Conservation (phyloP, 257 asterid genomes). For the Lithospermum erythrorhizon region DNA sequence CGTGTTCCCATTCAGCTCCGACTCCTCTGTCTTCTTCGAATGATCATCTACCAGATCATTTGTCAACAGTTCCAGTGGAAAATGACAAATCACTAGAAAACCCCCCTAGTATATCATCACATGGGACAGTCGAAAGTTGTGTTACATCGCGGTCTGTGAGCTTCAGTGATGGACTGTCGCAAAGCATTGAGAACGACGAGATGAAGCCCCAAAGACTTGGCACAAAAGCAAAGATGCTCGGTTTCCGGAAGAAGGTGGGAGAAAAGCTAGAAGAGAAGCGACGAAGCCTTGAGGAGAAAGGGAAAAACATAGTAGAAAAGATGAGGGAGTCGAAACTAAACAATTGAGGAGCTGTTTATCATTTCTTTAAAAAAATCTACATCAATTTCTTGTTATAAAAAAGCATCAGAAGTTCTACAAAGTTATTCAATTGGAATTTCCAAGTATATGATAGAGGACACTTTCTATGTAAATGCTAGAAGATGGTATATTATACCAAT, state of each 20-base stretch:
- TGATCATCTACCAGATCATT: conserved; percentile 23
- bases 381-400: not conserved
- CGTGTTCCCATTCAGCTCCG: conserved; percentile 23
- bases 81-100: conserved; percentile 31
- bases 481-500: not conserved
- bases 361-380: not conserved
- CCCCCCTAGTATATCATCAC: conserved; percentile 19
- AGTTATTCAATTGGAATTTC: not conserved
- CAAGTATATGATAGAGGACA: not conserved
- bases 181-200: conserved; percentile 43
- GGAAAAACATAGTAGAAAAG: conserved; percentile 65
- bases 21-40: conserved; percentile 12
- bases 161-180: conserved; percentile 23
- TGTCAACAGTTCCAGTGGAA: conserved; percentile 28
- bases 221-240: conserved; percentile 61
- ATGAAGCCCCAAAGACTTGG: conserved; percentile 34
- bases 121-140: conserved; percentile 13
- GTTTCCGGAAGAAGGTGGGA: conserved; percentile 82
- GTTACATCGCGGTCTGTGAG: conserved; percentile 24
- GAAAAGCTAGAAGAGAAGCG: conserved; percentile 82
- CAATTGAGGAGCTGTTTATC: not conserved
- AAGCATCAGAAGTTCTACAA: not conserved
- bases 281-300: conserved; percentile 70
- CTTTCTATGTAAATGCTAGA: not conserved
- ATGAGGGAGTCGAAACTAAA: conserved; percentile 52